phyloP scores from a whole-genome alignment of 1,284 basidiomycete species.

The Trichosporon faecale region DNA sequence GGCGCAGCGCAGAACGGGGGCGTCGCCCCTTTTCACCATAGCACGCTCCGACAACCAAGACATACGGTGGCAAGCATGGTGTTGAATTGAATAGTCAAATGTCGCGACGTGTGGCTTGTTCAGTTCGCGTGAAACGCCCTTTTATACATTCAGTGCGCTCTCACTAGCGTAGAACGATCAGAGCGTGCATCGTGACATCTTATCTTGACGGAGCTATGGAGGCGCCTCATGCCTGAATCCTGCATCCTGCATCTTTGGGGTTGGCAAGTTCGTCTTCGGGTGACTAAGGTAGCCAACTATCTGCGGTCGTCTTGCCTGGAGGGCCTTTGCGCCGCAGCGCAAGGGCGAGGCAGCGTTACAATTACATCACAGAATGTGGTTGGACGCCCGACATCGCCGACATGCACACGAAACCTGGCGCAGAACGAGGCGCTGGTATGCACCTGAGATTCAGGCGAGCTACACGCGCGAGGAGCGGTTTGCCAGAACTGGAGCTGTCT shows the following conservation, averaged over 20 bases:
- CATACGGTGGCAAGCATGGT: slow-evolving; percentile 1
- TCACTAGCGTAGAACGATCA: background rate
- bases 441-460: too few relatives aligned
- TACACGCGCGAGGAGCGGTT: too few relatives aligned
- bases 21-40: background rate
- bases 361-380: background rate
- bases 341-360: background rate
- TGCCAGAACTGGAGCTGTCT: too few relatives aligned
- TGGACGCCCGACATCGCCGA: background rate
- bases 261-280: background rate
- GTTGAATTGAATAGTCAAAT: background rate
- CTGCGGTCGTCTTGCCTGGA: background rate
- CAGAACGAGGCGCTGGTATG: too few relatives aligned
- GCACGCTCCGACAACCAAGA: background rate
- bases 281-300: background rate
- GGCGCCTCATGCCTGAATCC: background rate
- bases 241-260: background rate
- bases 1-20: background rate
- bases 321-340: background rate
- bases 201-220: background rate
- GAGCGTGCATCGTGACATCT: background rate
- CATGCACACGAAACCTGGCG: too few relatives aligned
- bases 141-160: background rate
- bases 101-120: background rate
- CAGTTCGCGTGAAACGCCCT: background rate